These are phyloP conservation scores for Arxiozyma telluris DNA, from an alignment of 1,139 yeast genomes.

Conservation along the genomic window DNA sequence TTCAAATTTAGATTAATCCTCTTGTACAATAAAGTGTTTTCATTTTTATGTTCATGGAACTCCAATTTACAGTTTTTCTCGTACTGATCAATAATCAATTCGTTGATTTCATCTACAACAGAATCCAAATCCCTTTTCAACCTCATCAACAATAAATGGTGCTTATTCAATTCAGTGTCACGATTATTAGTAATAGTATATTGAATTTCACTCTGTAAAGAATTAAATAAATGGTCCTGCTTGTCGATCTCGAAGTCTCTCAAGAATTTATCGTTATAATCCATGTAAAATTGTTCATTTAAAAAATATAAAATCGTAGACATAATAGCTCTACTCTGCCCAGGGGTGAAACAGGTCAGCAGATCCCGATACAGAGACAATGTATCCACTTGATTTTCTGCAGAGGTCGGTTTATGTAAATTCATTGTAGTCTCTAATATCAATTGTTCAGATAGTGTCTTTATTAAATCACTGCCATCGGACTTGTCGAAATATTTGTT, in stretches of 20 bases:
- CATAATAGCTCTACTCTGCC: slow-evolving; percentile 48
- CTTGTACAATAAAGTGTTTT: slow-evolving; percentile 70
- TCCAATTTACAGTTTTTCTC: slow-evolving; percentile 77
- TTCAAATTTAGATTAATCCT: slow-evolving; percentile 63
- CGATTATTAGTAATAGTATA: slow-evolving; percentile 72
- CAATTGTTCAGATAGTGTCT: slow-evolving; percentile 25
- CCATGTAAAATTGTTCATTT: slow-evolving; percentile 43
- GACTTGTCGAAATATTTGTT: slow-evolving; percentile 1
- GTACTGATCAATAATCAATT: slow-evolving; percentile 49
- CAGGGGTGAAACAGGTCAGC: slow-evolving; percentile 40
- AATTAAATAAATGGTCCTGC: slow-evolving; percentile 79
- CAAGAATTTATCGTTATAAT: slow-evolving; percentile 50
- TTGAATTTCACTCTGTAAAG: slow-evolving; percentile 81
- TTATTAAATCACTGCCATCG: slow-evolving; percentile 13
- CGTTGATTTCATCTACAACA: slow-evolving; percentile 70
- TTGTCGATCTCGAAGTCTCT: slow-evolving; percentile 71
- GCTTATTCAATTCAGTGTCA: slow-evolving; percentile 61
- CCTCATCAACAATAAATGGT: slow-evolving; percentile 51
- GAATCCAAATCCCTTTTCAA: slow-evolving; percentile 64
- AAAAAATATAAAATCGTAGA: slow-evolving; percentile 42
- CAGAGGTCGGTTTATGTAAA: slow-evolving; percentile 21
- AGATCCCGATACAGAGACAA: slow-evolving; percentile 7
- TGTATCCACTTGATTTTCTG: slow-evolving; percentile 21
- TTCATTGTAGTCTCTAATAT: slow-evolving; percentile 22
- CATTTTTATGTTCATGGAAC: slow-evolving; percentile 77